phyloP scores from a whole-genome alignment of 1,139 yeast genomes.

The Blastobotrys indianensis region DNA sequence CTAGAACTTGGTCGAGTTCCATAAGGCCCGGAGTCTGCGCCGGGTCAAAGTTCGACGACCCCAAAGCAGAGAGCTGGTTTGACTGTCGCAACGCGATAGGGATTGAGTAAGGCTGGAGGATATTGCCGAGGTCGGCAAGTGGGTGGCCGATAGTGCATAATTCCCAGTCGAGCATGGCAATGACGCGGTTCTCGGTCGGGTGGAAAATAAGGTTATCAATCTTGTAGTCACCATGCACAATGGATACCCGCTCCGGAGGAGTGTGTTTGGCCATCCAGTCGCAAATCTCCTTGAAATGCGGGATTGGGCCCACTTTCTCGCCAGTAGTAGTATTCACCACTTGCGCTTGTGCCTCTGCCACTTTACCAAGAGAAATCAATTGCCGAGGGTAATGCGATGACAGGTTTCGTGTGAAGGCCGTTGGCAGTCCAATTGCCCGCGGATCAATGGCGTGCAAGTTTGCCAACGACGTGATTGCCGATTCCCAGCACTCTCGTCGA shows the following conservation, averaged over 20 bases:
- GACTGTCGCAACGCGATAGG: slow-evolving; percentile 29
- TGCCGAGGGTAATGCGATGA: slow-evolving; percentile 50
- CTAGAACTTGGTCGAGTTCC: slow-evolving; percentile 19
- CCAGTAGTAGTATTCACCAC: slow-evolving; percentile 20
- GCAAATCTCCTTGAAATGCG: slow-evolving; percentile 42
- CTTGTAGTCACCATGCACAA: slow-evolving; percentile 62
- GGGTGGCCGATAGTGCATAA: slow-evolving; percentile 62
- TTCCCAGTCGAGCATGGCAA: slow-evolving; percentile 62
- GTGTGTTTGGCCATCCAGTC: slow-evolving; percentile 43
- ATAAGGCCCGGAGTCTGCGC: slow-evolving; percentile 20
- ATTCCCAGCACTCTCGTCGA: slow-evolving; percentile 40
- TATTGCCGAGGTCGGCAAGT: slow-evolving; percentile 53
- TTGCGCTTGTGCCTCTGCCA: slow-evolving; percentile 42
- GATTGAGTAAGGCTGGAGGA: slow-evolving; percentile 49
- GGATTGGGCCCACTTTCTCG: slow-evolving; percentile 45
- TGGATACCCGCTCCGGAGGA: slow-evolving; percentile 43
- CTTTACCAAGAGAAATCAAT: slow-evolving; percentile 42
- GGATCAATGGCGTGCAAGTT: slow-evolving; percentile 52
- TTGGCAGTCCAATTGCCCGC: slow-evolving; percentile 37
- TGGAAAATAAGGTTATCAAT: slow-evolving; percentile 55
- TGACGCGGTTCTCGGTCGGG: slow-evolving; percentile 41
- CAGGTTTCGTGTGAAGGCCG: slow-evolving; percentile 40
- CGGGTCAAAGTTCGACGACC: slow-evolving; percentile 11
- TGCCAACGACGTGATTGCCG: slow-evolving; percentile 38
- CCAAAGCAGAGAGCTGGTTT: neutral